Evolutionary conservation across 495 filamentous ascomycete genomes (phyloP).

Genomic region (Penicillium waksmanii): DNA sequence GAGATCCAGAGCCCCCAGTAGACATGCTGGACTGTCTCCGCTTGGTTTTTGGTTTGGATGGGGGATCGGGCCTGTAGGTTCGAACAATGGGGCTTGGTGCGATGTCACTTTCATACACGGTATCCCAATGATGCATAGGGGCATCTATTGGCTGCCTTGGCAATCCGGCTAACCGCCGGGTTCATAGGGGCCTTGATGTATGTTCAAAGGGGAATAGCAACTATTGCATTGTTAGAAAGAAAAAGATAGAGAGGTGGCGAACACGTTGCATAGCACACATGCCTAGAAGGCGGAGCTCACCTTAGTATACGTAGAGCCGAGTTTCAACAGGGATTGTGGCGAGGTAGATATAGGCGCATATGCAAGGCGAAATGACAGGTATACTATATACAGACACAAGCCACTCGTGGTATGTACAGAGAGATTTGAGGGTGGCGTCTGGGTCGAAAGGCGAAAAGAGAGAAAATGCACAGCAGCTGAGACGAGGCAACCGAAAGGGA

Average conservation of each 20-base stretch:
- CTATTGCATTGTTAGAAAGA: neutral
- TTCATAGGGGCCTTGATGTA: constrained; percentile 19
- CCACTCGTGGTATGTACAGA: constrained; percentile 25
- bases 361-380: constrained; percentile 16
- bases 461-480: constrained; percentile 15
- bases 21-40: constrained; percentile 38
- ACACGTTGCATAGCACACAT: neutral
- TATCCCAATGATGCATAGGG: constrained; percentile 41
- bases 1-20: constrained; percentile 22
- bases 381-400: constrained; percentile 25
- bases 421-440: constrained; percentile 9
- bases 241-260: neutral
- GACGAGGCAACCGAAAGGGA: constrained; percentile 25
- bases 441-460: constrained; percentile 1
- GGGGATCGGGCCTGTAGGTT: constrained; percentile 40
- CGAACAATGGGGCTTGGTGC: constrained; percentile 50
- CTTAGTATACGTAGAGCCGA: constrained; percentile 5
- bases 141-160: constrained; percentile 29
- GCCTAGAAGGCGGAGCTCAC: constrained; percentile 18
- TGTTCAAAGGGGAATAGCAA: neutral
- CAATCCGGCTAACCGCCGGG: constrained; percentile 19
- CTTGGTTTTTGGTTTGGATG: constrained; percentile 24
- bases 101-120: constrained; percentile 33
- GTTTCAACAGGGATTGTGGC: constrained; percentile 1
- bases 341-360: constrained; percentile 16